Evolutionary conservation across 306 rosid genomes (phyloP), one percentile per base, ranked within the genome.

Genomic region (Begonia loranthoides): DNA sequence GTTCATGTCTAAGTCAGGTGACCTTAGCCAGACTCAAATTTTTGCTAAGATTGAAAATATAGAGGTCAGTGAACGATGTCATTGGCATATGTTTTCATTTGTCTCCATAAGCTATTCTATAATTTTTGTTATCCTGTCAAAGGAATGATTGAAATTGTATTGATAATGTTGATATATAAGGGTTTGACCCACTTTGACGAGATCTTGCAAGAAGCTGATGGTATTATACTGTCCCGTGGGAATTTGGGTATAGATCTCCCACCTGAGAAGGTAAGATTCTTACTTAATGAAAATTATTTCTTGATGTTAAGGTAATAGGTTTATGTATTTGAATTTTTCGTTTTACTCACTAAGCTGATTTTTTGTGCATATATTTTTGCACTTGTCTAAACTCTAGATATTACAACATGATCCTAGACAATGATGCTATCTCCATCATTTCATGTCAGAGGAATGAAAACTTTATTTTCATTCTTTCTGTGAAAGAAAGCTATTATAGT

Each of bases 181-280:
- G 80, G 80, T 45, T 66, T 75, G 54, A 75, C 73, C 43, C 80
- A 75, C 45, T 75, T 75, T 43, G 80, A 75, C 33, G 80, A 75
- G 70, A 75, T 75, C 51, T 70, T 75, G 15, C 80, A 59, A 70
- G 80, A 66, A 66, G 80, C 80, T 50, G 80, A 75, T 48, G 80
- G 80, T 36, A 75, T 75, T 56, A 75, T 75, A 47, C 70, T 75
- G 15, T 75, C 80, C 55, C 80, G 80, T 58, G 80, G 80, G 54
- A 75, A 75, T 38, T 66, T 75, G 76, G 80, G 80, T 50, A 75
- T 75, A 17, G 80, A 75, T 60, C 73, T 75, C 53, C 80, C 80
- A 50, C 80, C 80, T 4, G 80, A 75, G 65, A 75, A 75, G 73
- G 80, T 75, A 48, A 41, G 55, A 58, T 19, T 54, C 41, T 13